These are phyloP conservation scores for Colletotrichum lupini DNA, from an alignment of 2,329 filamentous ascomycete genomes.

Conservation along the genomic window DNA sequence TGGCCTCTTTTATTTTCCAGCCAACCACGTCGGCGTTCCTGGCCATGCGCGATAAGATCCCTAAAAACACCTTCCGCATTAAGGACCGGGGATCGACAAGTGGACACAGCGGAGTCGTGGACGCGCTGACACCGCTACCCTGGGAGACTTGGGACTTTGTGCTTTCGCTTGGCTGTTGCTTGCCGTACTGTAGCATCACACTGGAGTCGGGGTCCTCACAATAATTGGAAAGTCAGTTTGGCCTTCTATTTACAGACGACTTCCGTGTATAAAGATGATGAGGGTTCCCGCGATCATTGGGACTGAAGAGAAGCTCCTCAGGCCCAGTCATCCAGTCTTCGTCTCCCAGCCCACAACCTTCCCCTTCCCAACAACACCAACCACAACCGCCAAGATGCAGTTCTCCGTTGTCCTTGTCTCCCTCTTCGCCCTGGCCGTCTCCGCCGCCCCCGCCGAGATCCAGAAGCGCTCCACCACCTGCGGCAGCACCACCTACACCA, in stretches of 20 bases:
- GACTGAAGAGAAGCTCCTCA: neutral
- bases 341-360: neutral
- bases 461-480: slow-evolving; percentile 58
- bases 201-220: neutral
- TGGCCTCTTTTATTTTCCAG: neutral
- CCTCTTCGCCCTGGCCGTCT: slow-evolving; percentile 31
- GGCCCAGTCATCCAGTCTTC: slow-evolving; percentile 2
- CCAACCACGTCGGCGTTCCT: slow-evolving; percentile 34
- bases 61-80: slow-evolving; percentile 28
- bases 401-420: slow-evolving; percentile 32
- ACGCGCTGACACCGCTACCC: slow-evolving; percentile 11
- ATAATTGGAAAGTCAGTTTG: neutral
- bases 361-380: neutral
- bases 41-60: slow-evolving; percentile 33
- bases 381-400: slow-evolving; percentile 27
- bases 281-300: neutral
- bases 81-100: slow-evolving; percentile 21
- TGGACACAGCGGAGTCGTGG: neutral
- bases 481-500: slow-evolving; percentile 64
- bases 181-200: slow-evolving; percentile 5
- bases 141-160: neutral
- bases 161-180: neutral
- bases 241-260: neutral
- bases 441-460: slow-evolving; percentile 27
- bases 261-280: slow-evolving; percentile 4